A percentile compares a stretch with the other conserved stretches of the same genome.
Conservation (phyloP, 2,329 filamentous ascomycete genomes). For the Triangularia setosa region DNA sequence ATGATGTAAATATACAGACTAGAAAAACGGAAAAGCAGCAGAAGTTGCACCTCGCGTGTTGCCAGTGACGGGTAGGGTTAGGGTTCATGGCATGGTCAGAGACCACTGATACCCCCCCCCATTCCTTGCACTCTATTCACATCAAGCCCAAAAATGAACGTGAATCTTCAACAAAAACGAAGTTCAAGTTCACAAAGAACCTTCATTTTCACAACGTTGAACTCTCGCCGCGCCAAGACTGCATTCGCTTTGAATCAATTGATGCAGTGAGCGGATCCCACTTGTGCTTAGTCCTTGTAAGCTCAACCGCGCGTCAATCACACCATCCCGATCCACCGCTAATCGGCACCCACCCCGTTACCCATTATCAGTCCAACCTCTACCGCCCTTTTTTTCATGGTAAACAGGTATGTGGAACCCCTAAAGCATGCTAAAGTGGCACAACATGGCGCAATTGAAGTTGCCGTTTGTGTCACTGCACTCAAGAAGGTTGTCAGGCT, state of each 20-base stretch:
- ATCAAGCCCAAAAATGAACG: background rate
- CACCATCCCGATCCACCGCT: background rate
- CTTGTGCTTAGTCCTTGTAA: background rate
- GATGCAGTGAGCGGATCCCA: background rate
- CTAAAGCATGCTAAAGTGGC: background rate
- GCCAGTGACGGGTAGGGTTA: background rate
- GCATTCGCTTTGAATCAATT: too few species aligned
- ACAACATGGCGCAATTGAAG: constrained; percentile 12
- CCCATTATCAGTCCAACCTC: background rate
- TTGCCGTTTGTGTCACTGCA: constrained; percentile 10
- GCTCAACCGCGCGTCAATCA: constrained; percentile 6
- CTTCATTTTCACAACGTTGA: background rate
- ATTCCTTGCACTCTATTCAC: background rate
- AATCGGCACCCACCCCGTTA: background rate
- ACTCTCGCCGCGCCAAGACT: background rate
- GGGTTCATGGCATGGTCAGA: background rate
- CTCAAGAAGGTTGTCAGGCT: background rate
- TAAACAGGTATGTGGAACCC: background rate
- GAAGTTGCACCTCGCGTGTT: background rate
- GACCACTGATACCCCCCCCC: background rate
- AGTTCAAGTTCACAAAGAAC: background rate
- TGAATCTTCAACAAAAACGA: background rate
- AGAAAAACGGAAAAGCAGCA: too few species aligned
- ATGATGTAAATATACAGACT: too few species aligned
- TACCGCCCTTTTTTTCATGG: background rate